Conservation (phyloP, 2,329 filamentous ascomycete species). For the Aspergillus sp. region DNA sequence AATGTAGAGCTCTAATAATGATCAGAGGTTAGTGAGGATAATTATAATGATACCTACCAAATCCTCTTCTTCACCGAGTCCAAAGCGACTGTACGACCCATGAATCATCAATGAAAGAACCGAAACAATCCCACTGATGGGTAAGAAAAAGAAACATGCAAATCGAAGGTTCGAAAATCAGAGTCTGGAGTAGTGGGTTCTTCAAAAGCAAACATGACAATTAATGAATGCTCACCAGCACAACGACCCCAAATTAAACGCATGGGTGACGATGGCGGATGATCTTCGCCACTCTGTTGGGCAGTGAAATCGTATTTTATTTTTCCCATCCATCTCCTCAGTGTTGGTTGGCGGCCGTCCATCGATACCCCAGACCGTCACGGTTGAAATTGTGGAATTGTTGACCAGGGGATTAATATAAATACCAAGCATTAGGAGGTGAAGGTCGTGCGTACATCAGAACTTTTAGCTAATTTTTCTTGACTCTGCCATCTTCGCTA, state of each 20-base stretch:
- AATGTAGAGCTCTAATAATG: no score
- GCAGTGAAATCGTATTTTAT: constrained; percentile 1
- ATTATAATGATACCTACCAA: no score
- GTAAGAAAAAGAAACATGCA: background rate
- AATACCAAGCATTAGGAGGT: background rate
- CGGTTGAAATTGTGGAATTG: background rate
- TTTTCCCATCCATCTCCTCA: background rate
- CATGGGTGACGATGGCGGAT: constrained; percentile 10
- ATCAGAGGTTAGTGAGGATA: no score
- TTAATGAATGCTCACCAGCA: background rate
- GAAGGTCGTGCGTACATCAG: no score
- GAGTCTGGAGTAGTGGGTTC: background rate
- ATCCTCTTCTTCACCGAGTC: no score
- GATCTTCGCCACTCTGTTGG: constrained; percentile 7
- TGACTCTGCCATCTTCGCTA: no score
- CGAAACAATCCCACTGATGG: background rate
- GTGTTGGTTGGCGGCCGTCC: background rate
- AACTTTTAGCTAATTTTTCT: no score
- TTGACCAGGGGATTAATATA: background rate
- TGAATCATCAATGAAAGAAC: background rate
- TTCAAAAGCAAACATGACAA: background rate
- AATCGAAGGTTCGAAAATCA: constrained; percentile 2
- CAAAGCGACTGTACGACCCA: background rate
- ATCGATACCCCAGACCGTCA: background rate
- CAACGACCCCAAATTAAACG: constrained; percentile 5